Percentiles rank a stretch among this genome's conserved stretches.
These are phyloP conservation scores for Raddia guianensis DNA, from an alignment of 176 grass and related monocot species.

Conservation along the genomic window DNA sequence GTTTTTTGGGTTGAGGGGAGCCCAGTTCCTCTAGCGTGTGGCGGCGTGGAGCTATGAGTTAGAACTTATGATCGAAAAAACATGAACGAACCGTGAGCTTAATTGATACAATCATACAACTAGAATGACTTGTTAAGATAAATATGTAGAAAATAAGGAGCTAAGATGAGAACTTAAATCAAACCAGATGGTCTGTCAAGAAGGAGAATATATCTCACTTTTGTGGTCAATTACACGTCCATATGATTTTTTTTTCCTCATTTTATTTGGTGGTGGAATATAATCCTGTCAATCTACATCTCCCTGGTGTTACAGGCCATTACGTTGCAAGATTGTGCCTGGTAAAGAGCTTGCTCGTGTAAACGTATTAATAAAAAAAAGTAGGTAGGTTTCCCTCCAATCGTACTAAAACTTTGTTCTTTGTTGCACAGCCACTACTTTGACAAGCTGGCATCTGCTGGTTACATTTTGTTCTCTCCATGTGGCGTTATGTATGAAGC, in stretches of 20 bases:
- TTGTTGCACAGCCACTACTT: slow-evolving; percentile 81
- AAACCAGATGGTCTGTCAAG: not conserved
- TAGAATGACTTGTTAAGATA: slow-evolving; percentile 5
- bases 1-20: not conserved
- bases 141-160: not conserved
- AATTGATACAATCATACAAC: slow-evolving; percentile 15
- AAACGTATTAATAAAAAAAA: slow-evolving; percentile 5
- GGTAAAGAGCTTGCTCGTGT: not conserved
- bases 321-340: not conserved
- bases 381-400: not conserved
- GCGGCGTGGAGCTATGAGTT: not conserved
- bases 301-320: not conserved
- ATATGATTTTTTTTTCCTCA: not conserved
- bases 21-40: slow-evolving; percentile 4
- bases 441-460: slow-evolving; percentile 99
- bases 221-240: not conserved
- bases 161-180: slow-evolving; percentile 25
- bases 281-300: not conserved
- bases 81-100: slow-evolving; percentile 18
- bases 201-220: not conserved
- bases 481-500: slow-evolving; percentile 90
- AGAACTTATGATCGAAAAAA: not conserved
- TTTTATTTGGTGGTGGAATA: not conserved
- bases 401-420: slow-evolving; percentile 11
- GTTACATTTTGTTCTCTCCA: slow-evolving; percentile 98